Evolutionary conservation across 768 basidiomycete species (phyloP), one percentile per base, ranked within the genome.

Genomic region (Tubosaeta brunneosetosa): DNA sequence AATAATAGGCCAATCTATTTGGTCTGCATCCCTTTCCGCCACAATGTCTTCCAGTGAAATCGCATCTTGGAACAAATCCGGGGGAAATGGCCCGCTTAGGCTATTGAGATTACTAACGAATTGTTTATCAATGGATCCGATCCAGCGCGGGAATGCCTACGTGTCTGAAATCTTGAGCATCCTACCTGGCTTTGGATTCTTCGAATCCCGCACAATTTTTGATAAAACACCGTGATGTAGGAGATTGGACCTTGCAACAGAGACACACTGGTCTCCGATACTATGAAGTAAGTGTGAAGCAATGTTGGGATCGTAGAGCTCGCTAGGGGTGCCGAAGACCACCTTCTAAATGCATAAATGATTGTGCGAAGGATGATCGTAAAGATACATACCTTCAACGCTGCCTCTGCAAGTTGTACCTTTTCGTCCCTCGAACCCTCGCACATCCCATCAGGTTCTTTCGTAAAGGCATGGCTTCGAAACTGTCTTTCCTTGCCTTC

Each of bases 1-100:
- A 29, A 86, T 72, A 43, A 91, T 65, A 0, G 89, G 82, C 93
- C 94, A 97, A 50, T 86, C 83, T 43, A 82, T 78, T 79, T 83
- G 87, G 2, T 71, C 74, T 6, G 76, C 72, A 11, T 77, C 77
- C 38, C 77, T 68, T 38, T 76, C 75, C 25, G 68, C 60, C 22
- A 78, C 75, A 13, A 82, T 68, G 6, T 84, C 81, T 50, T 88
- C 83, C 32, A 90, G 66, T 13, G 80, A 74, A 22, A 72, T 63
- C 3, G 91, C 88, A 62, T 93, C 91, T 55, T 84, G 80, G 60
- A 84, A 87, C 19, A 86, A 73, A 46, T 90, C 86, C 26, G 71
- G 71, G 4, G 81, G 67, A 42, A 91, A 73, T 17, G 77, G 73
- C 1, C 91, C 90, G 17, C 83, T 80, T 27, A 87, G 71, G 1